Evolutionary conservation across 1,284 basidiomycete species (phyloP).

Genomic region (Cerrena zonata): DNA sequence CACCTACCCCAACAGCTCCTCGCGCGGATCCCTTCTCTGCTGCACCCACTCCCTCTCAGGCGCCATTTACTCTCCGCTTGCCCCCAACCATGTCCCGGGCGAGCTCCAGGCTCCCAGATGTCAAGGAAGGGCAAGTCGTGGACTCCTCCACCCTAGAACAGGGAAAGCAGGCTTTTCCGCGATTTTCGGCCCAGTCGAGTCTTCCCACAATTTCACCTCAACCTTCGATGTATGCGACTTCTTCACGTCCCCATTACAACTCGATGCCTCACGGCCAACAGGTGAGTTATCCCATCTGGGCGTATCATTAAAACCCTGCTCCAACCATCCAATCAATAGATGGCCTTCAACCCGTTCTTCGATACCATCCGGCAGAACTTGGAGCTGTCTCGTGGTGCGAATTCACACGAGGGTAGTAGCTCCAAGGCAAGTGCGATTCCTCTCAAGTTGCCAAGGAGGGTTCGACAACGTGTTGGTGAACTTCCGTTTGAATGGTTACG

Average conservation of each 20-base stretch:
- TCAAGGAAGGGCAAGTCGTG: neutral
- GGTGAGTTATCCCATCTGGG: neutral
- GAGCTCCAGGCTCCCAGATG: neutral
- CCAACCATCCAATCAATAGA: constrained; percentile 14
- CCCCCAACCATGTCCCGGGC: neutral
- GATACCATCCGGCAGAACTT: constrained; percentile 94
- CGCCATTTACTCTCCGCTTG: constrained; percentile 2
- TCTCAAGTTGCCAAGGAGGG: constrained; percentile 61
- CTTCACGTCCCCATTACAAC: neutral
- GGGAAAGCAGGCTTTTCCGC: constrained; percentile 4
- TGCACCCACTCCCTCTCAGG: constrained; percentile 2
- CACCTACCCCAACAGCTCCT: constrained; percentile 2
- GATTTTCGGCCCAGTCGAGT: neutral
- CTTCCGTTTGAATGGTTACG: constrained; percentile 81
- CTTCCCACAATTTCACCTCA: constrained; percentile 1
- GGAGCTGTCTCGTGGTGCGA: constrained; percentile 73
- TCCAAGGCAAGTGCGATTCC: constrained; percentile 66
- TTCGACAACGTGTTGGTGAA: constrained; percentile 59
- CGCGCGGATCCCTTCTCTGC: constrained; percentile 5
- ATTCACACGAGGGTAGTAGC: constrained; percentile 1
- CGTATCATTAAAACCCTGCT: neutral
- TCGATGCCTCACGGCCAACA: constrained; percentile 3
- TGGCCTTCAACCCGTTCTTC: constrained; percentile 80
- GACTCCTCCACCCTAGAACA: neutral
- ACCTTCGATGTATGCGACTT: neutral